Evolutionary conservation across 1,284 basidiomycete genomes (phyloP).

Genomic region (Cryptococcus sp.): DNA sequence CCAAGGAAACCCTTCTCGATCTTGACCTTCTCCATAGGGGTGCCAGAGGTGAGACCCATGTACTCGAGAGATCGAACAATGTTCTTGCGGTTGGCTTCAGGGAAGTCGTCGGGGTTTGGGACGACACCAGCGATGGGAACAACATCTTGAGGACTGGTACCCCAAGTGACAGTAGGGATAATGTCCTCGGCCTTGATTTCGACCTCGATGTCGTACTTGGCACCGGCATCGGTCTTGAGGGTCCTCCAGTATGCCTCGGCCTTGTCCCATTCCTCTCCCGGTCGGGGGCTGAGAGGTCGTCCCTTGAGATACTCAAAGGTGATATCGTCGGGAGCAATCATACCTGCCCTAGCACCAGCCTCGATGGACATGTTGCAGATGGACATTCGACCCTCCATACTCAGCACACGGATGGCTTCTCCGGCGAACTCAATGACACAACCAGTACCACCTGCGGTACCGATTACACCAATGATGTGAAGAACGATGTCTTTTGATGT

Average conservation of each 20-base stretch:
- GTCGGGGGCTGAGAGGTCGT: conserved; percentile 75
- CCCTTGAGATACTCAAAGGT: conserved; percentile 86
- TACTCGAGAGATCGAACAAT: conserved; percentile 82
- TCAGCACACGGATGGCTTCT: conserved; percentile 84
- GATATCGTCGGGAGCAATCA: conserved; percentile 91
- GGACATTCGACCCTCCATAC: conserved; percentile 95
- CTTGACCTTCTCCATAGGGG: conserved; percentile 77
- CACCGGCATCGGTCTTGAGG: conserved; percentile 80
- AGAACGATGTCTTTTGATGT: conserved; percentile 93
- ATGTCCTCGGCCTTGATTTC: conserved; percentile 86
- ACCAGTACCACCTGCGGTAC: conserved; percentile 92
- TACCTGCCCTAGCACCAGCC: conserved; percentile 89
- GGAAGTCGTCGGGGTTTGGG: conserved; percentile 73
- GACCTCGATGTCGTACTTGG: conserved; percentile 86
- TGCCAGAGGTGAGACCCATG: conserved; percentile 86
- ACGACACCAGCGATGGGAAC: conserved; percentile 82
- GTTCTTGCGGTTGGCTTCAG: conserved; percentile 70
- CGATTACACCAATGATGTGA: conserved; percentile 90
- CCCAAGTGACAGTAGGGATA: conserved; percentile 93
- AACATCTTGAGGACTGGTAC: conserved; percentile 92
- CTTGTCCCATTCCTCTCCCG: conserved; percentile 82
- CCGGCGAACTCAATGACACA: conserved; percentile 92
- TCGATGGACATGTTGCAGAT: conserved; percentile 99
- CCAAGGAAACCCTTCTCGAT: conserved; percentile 96
- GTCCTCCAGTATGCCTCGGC: conserved; percentile 88